Conservation (phyloP, 352 stramenopile species). For the Globisporangium splendens region DNA sequence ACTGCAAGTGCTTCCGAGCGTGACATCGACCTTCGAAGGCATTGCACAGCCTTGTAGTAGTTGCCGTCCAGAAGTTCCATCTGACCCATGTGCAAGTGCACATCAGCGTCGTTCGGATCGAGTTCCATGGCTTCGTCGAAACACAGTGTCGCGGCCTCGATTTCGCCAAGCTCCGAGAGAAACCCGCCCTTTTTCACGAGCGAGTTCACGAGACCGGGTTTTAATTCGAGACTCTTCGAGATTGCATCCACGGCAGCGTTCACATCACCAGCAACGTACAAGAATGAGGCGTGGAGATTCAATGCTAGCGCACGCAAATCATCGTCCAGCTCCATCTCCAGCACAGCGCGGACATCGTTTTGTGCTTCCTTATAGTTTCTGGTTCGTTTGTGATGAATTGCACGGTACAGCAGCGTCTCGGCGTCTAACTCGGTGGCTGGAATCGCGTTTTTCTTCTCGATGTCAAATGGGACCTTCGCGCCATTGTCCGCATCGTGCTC, state of each 20-base stretch:
- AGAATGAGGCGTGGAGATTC: slow-evolving; percentile 77
- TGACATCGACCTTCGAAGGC: slow-evolving; percentile 67
- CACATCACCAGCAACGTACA: slow-evolving; percentile 79
- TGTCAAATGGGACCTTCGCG: slow-evolving; percentile 51
- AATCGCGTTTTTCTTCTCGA: slow-evolving; percentile 44
- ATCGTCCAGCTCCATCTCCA: slow-evolving; percentile 36
- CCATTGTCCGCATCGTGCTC: slow-evolving; percentile 71
- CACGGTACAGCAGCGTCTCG: slow-evolving; percentile 53
- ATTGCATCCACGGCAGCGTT: slow-evolving; percentile 67
- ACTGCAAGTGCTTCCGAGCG: slow-evolving; percentile 72
- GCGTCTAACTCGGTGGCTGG: slow-evolving; percentile 44
- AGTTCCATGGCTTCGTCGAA: slow-evolving; percentile 66
- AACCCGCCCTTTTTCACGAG: slow-evolving; percentile 84
- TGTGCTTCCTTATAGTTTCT: slow-evolving; percentile 53
- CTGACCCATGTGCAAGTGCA: slow-evolving; percentile 78
- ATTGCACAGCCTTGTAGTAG: slow-evolving; percentile 69
- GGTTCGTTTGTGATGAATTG: slow-evolving; percentile 63
- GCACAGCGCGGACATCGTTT: slow-evolving; percentile 32
- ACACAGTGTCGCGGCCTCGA: slow-evolving; percentile 49
- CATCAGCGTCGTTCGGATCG: slow-evolving; percentile 71
- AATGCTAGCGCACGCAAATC: slow-evolving; percentile 50
- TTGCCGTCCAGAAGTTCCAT: slow-evolving; percentile 79
- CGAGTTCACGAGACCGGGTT: slow-evolving; percentile 53
- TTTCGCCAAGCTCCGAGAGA: slow-evolving; percentile 67
- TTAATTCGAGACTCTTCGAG: slow-evolving; percentile 47